These are phyloP conservation scores for Pleurozium schreberi DNA, from an alignment of 225 moss, liverwort and hornwort species.

Conservation along the genomic window DNA sequence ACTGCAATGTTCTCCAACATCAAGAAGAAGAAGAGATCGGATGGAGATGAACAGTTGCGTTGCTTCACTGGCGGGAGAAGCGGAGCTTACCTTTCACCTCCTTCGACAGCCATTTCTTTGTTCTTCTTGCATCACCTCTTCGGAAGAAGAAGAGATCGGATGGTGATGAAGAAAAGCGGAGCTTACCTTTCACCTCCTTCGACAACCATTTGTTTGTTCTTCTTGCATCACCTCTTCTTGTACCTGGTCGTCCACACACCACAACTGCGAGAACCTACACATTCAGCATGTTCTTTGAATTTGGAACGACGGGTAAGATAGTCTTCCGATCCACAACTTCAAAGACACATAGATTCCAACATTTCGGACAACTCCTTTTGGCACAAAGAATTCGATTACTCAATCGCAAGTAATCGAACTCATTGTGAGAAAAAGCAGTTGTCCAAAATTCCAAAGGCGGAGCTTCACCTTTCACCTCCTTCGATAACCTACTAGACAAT, in stretches of 20 bases:
- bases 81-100: not conserved
- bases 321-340: not conserved
- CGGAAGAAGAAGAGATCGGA: not conserved
- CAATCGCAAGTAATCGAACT: not conserved
- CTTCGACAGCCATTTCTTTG: not conserved
- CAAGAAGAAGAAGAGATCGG: not conserved
- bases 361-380: not conserved
- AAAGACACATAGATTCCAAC: not conserved
- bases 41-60: conserved; percentile 16
- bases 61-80: not conserved
- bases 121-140: not conserved
- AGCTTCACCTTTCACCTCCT: not conserved
- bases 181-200: no score
- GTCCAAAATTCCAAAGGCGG: not conserved
- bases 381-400: not conserved
- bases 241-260: no score
- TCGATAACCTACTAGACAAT: not conserved
- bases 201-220: not conserved
- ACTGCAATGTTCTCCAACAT: not conserved
- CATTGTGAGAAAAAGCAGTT: not conserved
- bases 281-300: not conserved
- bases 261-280: not conserved
- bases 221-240: not conserved
- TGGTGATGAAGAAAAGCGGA: conserved; percentile 9
- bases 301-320: not conserved